Evolutionary conservation across 345 rosid species (phyloP).

Genomic region (Luvunga scandens): DNA sequence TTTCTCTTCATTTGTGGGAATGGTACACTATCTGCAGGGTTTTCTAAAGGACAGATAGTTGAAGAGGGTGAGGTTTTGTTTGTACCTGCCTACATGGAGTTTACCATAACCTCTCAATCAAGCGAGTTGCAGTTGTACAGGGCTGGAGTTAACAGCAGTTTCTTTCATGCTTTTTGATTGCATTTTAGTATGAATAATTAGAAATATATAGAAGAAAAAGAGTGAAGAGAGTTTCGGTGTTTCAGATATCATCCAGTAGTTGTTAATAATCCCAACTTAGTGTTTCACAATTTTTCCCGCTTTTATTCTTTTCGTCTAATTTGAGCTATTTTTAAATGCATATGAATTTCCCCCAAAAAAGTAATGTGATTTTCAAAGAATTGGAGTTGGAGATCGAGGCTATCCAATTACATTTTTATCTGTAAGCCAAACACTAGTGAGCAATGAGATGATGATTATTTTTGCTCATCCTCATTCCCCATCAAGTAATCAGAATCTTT

Average conservation of each 20-base stretch:
- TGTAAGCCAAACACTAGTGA: neutral
- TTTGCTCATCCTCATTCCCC: neutral
- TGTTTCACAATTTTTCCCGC: neutral
- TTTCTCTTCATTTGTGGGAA: conserved; percentile 21
- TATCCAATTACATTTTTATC: too few species aligned
- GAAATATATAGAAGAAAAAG: neutral
- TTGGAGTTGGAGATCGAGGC: neutral
- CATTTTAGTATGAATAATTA: neutral
- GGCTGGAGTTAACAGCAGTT: conserved; percentile 43
- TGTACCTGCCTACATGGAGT: conserved; percentile 29
- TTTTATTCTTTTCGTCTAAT: neutral
- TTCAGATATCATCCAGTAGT: neutral
- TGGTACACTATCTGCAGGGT: conserved; percentile 20
- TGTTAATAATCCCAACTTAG: neutral
- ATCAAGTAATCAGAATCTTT: neutral
- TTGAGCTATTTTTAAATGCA: neutral
- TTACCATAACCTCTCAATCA: conserved; percentile 11
- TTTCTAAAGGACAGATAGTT: conserved; percentile 6
- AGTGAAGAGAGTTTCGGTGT: neutral
- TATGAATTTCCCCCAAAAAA: neutral
- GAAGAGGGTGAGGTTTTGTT: conserved; percentile 31
- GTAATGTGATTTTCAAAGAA: neutral
- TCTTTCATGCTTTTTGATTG: conserved; percentile 28
- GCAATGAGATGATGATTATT: neutral
- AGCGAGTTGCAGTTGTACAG: conserved; percentile 34